phyloP scores from a whole-genome alignment of 768 basidiomycete genomes.

The Panellus pusillus region DNA sequence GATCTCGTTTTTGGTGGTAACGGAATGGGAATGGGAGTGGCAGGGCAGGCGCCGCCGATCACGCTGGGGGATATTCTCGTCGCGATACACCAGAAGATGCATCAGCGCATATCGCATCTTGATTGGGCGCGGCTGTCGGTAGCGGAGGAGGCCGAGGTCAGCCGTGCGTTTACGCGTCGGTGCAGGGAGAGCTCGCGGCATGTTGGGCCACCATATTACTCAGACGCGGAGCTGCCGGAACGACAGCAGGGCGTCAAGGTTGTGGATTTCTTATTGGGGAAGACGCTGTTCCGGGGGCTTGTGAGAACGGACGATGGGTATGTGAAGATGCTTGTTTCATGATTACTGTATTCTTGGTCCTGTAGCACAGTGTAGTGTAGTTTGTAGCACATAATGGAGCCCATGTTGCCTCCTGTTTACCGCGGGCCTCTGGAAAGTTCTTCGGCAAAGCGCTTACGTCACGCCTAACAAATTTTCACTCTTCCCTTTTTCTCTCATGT shows the following conservation, averaged over 20 bases:
- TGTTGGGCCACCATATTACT: background rate
- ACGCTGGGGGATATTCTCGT: conserved; percentile 59
- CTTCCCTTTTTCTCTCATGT: conserved; percentile 59
- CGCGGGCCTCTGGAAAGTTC: conserved; percentile 12
- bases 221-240: conserved; percentile 32
- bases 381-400: too few relatives aligned
- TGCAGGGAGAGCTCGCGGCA: conserved; percentile 30
- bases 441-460: conserved; percentile 30
- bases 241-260: conserved; percentile 55
- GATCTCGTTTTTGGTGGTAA: conserved; percentile 43
- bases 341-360: background rate
- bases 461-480: conserved; percentile 47
- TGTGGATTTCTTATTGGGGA: conserved; percentile 57
- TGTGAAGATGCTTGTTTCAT: conserved; percentile 34
- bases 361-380: too few relatives aligned
- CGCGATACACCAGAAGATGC: conserved; percentile 49
- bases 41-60: conserved; percentile 38
- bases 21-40: conserved; percentile 23
- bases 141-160: conserved; percentile 31
- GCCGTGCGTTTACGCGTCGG: conserved; percentile 39
- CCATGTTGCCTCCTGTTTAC: background rate
- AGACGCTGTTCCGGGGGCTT: conserved; percentile 49
- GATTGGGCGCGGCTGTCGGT: conserved; percentile 38
- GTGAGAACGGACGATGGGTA: conserved; percentile 38
- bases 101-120: conserved; percentile 39